phyloP scores from a whole-genome alignment of 2,329 filamentous ascomycete species.

The Fusarium citri region DNA sequence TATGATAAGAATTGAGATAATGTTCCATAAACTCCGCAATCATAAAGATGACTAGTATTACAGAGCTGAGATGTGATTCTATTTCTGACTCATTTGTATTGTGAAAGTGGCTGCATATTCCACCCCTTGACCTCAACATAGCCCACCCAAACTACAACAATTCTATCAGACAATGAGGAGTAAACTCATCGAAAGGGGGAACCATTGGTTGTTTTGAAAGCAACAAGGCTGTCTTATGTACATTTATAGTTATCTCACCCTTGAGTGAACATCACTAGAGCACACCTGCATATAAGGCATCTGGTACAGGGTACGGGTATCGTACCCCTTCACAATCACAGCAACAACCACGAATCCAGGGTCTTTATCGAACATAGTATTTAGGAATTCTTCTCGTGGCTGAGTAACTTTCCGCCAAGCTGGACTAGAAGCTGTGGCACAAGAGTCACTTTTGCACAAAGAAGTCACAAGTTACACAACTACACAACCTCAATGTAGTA shows the following conservation, averaged over 20 bases:
- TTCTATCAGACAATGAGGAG: background rate
- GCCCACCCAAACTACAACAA: background rate
- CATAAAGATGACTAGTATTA: background rate
- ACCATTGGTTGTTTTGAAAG: background rate
- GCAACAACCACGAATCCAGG: background rate
- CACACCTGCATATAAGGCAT: background rate
- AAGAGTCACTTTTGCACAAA: background rate
- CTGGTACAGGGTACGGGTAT: background rate
- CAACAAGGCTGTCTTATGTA: background rate
- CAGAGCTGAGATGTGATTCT: constrained; percentile 25
- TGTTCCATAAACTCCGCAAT: background rate
- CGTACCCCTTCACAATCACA: background rate
- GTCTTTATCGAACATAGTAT: background rate
- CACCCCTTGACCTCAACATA: background rate
- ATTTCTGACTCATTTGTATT: constrained; percentile 31
- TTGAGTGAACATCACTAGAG: background rate
- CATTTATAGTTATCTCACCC: background rate
- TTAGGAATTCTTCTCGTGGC: background rate
- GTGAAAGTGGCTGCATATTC: constrained; percentile 19
- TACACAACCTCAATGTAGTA: background rate
- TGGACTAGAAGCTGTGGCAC: background rate
- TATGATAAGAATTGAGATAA: background rate
- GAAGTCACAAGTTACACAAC: background rate
- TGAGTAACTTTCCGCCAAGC: background rate
- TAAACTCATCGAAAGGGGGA: background rate